Evolutionary conservation across 306 rosid species (phyloP).

Genomic region (Pueraria montana): DNA sequence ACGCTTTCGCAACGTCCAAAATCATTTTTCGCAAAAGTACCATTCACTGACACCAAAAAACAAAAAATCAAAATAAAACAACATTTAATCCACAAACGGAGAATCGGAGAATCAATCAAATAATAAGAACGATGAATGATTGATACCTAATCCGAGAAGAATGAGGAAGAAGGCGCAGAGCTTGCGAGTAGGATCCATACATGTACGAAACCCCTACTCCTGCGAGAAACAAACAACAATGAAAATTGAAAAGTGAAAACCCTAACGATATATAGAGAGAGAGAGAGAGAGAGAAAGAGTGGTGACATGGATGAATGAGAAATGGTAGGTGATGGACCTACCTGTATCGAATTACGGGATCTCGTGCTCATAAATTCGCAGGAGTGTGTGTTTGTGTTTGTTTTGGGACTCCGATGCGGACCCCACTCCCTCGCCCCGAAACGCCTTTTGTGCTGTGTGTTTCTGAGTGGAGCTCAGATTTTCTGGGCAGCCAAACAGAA

Average conservation of each 20-base stretch:
- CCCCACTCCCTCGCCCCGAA: constrained; percentile 45
- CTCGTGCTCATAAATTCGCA: constrained; percentile 77
- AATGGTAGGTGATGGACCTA: constrained; percentile 51
- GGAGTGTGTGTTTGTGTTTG: constrained; percentile 48
- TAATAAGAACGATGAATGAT: background rate
- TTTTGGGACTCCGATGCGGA: constrained; percentile 59
- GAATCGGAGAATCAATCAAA: background rate
- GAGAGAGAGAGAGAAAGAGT: background rate
- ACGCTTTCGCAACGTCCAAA: constrained; percentile 73
- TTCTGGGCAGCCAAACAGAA: constrained; percentile 51
- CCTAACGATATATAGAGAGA: constrained; percentile 46
- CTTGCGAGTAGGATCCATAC: constrained; percentile 74
- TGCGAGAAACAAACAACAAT: constrained; percentile 38
- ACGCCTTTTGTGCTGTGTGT: constrained; percentile 32
- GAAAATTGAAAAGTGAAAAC: background rate
- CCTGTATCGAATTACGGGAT: constrained; percentile 63
- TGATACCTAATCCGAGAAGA: constrained; percentile 72
- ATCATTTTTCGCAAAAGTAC: constrained; percentile 53
- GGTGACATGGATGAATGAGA: background rate
- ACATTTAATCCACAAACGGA: background rate
- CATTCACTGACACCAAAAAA: constrained; percentile 51
- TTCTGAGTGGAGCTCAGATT: constrained; percentile 18
- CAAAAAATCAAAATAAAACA: constrained; percentile 30
- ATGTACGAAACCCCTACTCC: constrained; percentile 62
- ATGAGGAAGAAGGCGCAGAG: constrained; percentile 55